Base-by-base conservation (phyloP, 2,329 filamentous ascomycete genomes). In the Phoma sp. region DNA sequence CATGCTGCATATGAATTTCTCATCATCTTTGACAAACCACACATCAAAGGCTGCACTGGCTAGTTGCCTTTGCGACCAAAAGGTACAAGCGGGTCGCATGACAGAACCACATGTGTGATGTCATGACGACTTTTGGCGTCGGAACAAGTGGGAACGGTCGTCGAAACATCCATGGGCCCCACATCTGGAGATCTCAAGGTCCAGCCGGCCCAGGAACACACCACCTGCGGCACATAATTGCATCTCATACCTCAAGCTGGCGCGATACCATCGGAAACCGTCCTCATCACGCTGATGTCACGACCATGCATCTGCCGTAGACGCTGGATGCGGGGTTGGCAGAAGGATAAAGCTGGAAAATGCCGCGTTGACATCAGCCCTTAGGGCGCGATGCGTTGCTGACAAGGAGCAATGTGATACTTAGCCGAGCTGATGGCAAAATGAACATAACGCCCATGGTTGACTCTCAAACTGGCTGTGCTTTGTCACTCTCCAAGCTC, bases 111-210 rank as follows among this genome's bases (percentile, higher is more conserved):
- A 30, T 39, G 28, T 15, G 29, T 54, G 51, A 54, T 54, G 51
- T 54, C 21, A 54, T 54, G 45, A 54, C 39, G 28, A 49, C 51
- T 39, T 54, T 49, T 36, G 33, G 39, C 45, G 45, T 20, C 39
- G 23, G 45, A 38, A 47, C 17, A 54, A 45, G 51, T 46, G 45
- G 45, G 39, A 39, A 42, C 36, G 17, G 39, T 54, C 33, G 15
- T 45, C 29, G 36, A 40, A 48, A 48, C 26, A 40, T 29, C 33
- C 28, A 37, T 18, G 34, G n/a, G 39, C 34, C 51, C 43, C 46
- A 49, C 40, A 40, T 46, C 23, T 49, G 12, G 18, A 36, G 29
- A 54, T 17, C 18, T 18, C 14, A 21, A 48, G 21, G 15, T n/a
- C n/a, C n/a, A 33, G 34, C 39, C 18, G 17, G 23, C 17, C 18